A percentile compares a stretch with the other conserved stretches of the same genome.
Evolutionary conservation across 2,329 filamentous ascomycete genomes (phyloP).

Genomic region (Spiromastix sp.): DNA sequence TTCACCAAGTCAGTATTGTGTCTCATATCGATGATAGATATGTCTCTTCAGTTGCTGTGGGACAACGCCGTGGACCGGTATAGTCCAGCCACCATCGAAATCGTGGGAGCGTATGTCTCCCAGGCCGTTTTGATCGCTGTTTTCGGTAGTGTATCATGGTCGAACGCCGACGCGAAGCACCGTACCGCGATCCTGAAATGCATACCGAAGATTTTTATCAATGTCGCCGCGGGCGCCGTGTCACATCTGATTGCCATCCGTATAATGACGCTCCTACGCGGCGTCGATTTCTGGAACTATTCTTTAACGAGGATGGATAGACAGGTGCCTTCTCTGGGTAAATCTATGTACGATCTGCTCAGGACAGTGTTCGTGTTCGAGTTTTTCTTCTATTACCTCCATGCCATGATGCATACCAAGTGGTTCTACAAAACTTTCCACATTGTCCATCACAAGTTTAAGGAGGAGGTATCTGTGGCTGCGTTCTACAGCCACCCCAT

Average conservation of each 20-base stretch:
- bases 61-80: slow-evolving; percentile 1
- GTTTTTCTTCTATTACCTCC: slow-evolving; percentile 7
- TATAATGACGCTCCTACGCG: neutral
- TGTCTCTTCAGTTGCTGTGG: neutral
- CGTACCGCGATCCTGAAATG: neutral
- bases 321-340: neutral
- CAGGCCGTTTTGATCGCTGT: neutral
- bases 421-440: slow-evolving; percentile 6
- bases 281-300: neutral
- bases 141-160: neutral
- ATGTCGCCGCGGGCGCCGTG: neutral
- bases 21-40: too few species aligned
- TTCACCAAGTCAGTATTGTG: too few species aligned
- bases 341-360: slow-evolving; percentile 1
- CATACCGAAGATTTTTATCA: neutral
- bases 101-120: neutral
- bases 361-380: slow-evolving; percentile 3
- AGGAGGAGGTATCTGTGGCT: slow-evolving; percentile 6
- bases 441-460: slow-evolving; percentile 7
- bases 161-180: neutral
- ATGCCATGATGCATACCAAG: slow-evolving; percentile 9
- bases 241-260: neutral
- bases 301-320: neutral
- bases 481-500: slow-evolving; percentile 8
- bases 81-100: slow-evolving; percentile 1